Conservation (phyloP, 306 rosid species). For the Fragaria nilgerrensis region DNA sequence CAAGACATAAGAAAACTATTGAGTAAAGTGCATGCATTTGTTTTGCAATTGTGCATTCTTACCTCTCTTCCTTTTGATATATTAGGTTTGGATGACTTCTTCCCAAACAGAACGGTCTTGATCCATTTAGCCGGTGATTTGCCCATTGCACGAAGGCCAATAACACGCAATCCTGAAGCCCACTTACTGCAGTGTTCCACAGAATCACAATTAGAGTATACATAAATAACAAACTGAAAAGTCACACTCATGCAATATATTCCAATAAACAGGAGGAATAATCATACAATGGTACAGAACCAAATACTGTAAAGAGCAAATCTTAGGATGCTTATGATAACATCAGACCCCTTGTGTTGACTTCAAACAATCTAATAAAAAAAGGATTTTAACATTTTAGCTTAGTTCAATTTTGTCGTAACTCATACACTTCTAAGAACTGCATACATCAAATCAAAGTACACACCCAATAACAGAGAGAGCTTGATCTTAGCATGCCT, state of each 20-base stretch:
- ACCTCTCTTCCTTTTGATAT: constrained; percentile 51
- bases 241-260: background rate
- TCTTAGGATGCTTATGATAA: background rate
- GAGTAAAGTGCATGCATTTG: background rate
- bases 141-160: constrained; percentile 56
- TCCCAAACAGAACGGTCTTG: constrained; percentile 68
- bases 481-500: constrained; percentile 1
- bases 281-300: background rate
- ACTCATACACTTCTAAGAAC: background rate
- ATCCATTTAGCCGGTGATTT: constrained; percentile 92
- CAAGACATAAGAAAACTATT: background rate
- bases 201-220: background rate
- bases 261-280: background rate
- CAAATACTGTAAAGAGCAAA: background rate
- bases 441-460: background rate
- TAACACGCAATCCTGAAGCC: constrained; percentile 28
- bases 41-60: background rate
- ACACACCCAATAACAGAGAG: background rate
- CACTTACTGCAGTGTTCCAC: constrained; percentile 18
- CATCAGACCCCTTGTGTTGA: background rate
- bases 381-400: background rate
- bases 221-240: background rate
- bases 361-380: background rate
- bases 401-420: background rate
- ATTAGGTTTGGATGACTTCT: constrained; percentile 70